phyloP scores from a whole-genome alignment of 73 alveolate species.

The Urostyla sp. region DNA sequence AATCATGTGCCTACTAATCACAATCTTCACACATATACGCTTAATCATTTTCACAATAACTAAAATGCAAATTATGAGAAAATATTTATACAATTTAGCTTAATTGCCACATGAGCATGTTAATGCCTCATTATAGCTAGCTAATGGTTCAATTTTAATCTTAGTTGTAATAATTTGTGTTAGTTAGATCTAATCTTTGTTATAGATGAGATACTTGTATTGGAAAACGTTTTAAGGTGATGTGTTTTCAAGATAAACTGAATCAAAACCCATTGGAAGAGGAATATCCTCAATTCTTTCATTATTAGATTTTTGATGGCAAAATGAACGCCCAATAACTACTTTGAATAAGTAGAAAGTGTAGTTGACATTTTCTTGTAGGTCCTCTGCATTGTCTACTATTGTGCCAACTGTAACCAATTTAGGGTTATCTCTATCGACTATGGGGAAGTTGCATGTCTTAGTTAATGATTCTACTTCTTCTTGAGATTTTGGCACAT shows the following conservation, averaged over 20 bases:
- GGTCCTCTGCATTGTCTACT: slow-evolving; percentile 44
- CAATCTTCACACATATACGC: slow-evolving; percentile 46
- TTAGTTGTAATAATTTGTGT: slow-evolving; percentile 10
- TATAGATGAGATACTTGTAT: slow-evolving; percentile 33
- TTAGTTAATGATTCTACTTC: slow-evolving; percentile 2
- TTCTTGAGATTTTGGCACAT: slow-evolving; percentile 12
- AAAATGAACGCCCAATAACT: slow-evolving; percentile 24
- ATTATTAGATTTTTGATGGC: slow-evolving; percentile 15
- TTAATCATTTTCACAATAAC: slow-evolving; percentile 21
- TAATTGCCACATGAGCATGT: slow-evolving; percentile 31
- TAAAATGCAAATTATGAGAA: too few relatives aligned
- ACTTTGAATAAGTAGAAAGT: slow-evolving; percentile 37
- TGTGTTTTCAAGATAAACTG: slow-evolving; percentile 21
- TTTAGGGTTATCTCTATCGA: slow-evolving; percentile 8
- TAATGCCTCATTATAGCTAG: slow-evolving; percentile 18
- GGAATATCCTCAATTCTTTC: background rate
- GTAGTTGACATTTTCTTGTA: slow-evolving; percentile 7
- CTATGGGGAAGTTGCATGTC: background rate
- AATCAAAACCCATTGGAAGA: slow-evolving; percentile 17
- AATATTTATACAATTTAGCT: too few relatives aligned
- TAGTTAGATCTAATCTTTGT: slow-evolving; percentile 16
- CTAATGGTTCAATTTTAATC: slow-evolving; percentile 37
- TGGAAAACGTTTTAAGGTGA: slow-evolving; percentile 24
- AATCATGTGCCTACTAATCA: slow-evolving; percentile 20
- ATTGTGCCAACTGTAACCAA: slow-evolving; percentile 31